Base-by-base conservation (phyloP, 2,329 filamentous ascomycete species). In the Talaromyces funiculosus region DNA sequence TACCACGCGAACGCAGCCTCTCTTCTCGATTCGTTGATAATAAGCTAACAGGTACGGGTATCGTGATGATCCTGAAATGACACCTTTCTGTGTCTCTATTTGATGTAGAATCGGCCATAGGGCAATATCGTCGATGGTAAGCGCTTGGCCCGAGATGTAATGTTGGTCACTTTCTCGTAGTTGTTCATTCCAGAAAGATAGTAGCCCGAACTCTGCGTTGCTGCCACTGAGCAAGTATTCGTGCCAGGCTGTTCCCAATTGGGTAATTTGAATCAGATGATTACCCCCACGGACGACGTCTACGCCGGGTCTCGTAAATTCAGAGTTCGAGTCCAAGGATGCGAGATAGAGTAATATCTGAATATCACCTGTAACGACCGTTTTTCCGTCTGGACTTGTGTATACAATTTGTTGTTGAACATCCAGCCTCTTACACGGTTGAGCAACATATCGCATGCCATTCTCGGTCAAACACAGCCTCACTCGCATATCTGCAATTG, bases 21-120 rank as follows among this genome's bases (percentile, higher is more conserved):
- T 70, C 63, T 72, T 75, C 59, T 67, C 70, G 10, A 78, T 71
- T 40, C 72, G 71, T 3, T 67, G 62, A 60, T 77, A 76, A 59
- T 78, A 79, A 10, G 69, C 68, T 7, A 65, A 61, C 20, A 79
- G 56, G 18, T 67, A 68, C 18, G 70, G 71, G 53, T 73, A 75
- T 3, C 59, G 56, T 20, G 66, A 64, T 57, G 62, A 64, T 3
- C 67, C 68, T 40, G 37, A 31, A 8, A 71, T 65, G 9, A 61
- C 55, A 4, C 57, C 67, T 37, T 60, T 70, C 20, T 59, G 63
- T n/a, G 66, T 65, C 29, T 72, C 66, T 18, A 78, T 74, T 29
- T 76, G 71, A 51, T 72, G 65, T 7, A 79, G 59, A 1, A 79
- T 68, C 1, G 77, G 74, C 77, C 77, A 79, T 38, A 79, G 67